Evolutionary conservation across 208 protist species (phyloP).

Genomic region (Acanthamoeba culbertsoni): DNA sequence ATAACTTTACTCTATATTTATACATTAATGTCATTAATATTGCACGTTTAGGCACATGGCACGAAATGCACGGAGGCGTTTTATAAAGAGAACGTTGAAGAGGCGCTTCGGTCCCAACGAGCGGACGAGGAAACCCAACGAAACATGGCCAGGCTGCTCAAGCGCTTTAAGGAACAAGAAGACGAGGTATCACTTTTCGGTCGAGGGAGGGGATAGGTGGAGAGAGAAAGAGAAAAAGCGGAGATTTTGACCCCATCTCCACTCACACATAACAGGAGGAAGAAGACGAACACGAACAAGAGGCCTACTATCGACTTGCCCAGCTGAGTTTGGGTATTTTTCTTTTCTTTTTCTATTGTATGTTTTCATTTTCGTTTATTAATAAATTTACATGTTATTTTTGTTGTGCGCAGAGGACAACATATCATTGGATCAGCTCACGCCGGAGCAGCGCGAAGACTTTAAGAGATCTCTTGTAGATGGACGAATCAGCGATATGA

Average conservation of each 20-base stretch:
- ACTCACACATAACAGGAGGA: not conserved
- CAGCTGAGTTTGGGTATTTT: not conserved
- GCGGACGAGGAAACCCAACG: not conserved
- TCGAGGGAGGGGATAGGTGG: no score
- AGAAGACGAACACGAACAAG: not conserved
- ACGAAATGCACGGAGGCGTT: constrained; percentile 4
- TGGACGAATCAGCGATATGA: not conserved
- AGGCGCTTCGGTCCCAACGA: not conserved
- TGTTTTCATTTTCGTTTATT: not conserved
- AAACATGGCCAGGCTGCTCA: not conserved
- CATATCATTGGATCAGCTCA: not conserved
- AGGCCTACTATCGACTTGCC: not conserved
- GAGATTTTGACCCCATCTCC: not conserved
- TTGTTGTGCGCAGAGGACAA: not conserved
- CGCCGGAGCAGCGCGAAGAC: not conserved
- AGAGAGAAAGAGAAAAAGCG: no score
- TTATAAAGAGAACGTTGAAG: not conserved
- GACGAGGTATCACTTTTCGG: no score
- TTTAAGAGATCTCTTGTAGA: not conserved
- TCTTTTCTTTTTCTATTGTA: not conserved
- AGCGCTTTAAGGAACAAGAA: not conserved
- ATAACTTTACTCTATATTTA: no score
- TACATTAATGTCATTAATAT: no score
- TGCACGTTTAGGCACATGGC: not conserved
- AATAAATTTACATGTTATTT: not conserved